A percentile compares a stretch with the other conserved stretches of the same genome.
Evolutionary conservation across 225 moss, liverwort and hornwort species (phyloP).

Genomic region (Bryoerythrophyllum caledonicum): DNA sequence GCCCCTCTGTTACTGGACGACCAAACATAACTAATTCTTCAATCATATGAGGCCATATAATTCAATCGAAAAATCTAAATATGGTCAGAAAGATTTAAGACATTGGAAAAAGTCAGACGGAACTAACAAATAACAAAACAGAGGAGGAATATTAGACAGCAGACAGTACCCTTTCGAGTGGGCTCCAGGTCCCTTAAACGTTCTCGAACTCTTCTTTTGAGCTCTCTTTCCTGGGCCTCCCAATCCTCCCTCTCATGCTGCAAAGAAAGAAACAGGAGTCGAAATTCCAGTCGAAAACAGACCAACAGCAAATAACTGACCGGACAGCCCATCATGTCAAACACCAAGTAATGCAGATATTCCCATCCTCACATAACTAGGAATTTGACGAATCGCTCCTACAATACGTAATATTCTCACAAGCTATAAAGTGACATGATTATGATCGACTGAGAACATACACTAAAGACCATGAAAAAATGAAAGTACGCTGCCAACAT

Average conservation of each 20-base stretch:
- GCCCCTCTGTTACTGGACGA: neutral
- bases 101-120: neutral
- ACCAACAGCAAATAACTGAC: constrained; percentile 7
- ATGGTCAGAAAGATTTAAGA: neutral
- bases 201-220: constrained; percentile 72
- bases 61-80: constrained; percentile 2
- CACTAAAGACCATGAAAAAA: constrained; percentile 4
- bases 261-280: neutral
- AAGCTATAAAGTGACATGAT: constrained; percentile 19
- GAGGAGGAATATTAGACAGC: constrained; percentile 18
- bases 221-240: constrained; percentile 92
- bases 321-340: constrained; percentile 9
- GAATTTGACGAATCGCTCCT: constrained; percentile 8
- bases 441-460: constrained; percentile 14
- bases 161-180: constrained; percentile 70
- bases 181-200: constrained; percentile 89
- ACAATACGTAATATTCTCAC: neutral
- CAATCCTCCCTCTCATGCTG: constrained; percentile 95
- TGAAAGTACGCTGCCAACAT: constrained; percentile 4
- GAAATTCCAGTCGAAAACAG: constrained; percentile 7
- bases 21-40: neutral
- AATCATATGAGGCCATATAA: neutral
- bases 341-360: neutral
- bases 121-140: neutral
- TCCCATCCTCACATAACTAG: constrained; percentile 2